phyloP scores from a whole-genome alignment of 2,329 filamentous ascomycete species.

The Fusarium tuaranense region DNA sequence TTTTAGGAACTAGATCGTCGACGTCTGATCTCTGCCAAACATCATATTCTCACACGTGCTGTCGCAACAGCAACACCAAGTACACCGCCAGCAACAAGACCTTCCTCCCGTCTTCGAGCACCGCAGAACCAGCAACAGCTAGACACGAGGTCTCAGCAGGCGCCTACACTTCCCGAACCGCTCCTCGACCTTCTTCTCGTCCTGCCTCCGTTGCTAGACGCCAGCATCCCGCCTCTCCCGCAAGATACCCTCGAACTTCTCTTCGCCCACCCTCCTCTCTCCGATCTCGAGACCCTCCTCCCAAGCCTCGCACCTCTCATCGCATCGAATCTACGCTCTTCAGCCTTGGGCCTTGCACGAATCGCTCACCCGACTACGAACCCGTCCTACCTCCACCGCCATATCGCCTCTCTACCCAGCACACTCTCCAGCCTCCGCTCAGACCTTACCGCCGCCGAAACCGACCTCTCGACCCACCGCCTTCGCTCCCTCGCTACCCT shows the following conservation, averaged over 20 bases:
- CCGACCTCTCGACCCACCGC: slow-evolving; percentile 53
- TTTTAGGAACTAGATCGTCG: slow-evolving; percentile 62
- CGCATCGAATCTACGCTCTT: slow-evolving; percentile 61
- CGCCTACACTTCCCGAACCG: slow-evolving; percentile 52
- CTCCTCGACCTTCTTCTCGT: slow-evolving; percentile 67
- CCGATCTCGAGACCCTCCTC: slow-evolving; percentile 60
- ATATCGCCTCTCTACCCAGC: slow-evolving; percentile 61
- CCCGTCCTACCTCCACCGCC: slow-evolving; percentile 68
- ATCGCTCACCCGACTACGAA: slow-evolving; percentile 63
- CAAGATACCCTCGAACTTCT: slow-evolving; percentile 56
- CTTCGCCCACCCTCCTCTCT: slow-evolving; percentile 63
- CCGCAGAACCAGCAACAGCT: slow-evolving; percentile 31
- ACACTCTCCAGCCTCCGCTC: slow-evolving; percentile 53
- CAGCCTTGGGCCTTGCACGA: slow-evolving; percentile 62
- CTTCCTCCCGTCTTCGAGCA: slow-evolving; percentile 43
- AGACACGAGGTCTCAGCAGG: slow-evolving; percentile 36
- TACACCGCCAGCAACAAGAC: slow-evolving; percentile 37
- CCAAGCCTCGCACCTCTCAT: slow-evolving; percentile 60
- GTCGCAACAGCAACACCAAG: slow-evolving; percentile 58
- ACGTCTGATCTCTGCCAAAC: slow-evolving; percentile 61
- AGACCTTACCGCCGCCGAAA: slow-evolving; percentile 46
- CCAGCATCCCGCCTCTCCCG: slow-evolving; percentile 49
- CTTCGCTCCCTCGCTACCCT: slow-evolving; percentile 53
- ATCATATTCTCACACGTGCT: slow-evolving; percentile 63
- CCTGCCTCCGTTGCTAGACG: slow-evolving; percentile 61